Percentiles rank a stretch among this genome's conserved stretches.
phyloP scores from a whole-genome alignment of 208 protist species.

The Wallacemonas sp. region DNA sequence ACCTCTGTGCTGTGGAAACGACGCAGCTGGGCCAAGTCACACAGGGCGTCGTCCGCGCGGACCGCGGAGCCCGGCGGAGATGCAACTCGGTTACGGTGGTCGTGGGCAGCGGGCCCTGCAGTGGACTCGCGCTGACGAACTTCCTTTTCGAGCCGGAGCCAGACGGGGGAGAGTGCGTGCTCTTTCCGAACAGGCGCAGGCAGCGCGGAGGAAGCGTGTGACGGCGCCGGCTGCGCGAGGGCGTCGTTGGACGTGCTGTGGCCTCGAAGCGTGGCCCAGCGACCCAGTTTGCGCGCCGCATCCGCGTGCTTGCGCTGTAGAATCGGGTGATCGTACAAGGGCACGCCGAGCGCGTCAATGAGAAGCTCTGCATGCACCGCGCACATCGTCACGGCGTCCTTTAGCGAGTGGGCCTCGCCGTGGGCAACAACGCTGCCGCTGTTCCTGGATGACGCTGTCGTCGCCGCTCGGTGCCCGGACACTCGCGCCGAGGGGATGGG shows the following conservation, averaged over 20 bases:
- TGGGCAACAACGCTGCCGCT: constrained; percentile 39
- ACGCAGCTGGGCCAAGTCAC: constrained; percentile 54
- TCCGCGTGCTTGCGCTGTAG: constrained; percentile 82
- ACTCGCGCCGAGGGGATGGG: constrained; percentile 28
- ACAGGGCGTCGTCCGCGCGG: constrained; percentile 65
- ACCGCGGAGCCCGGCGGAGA: too few species aligned
- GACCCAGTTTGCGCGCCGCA: constrained; percentile 64
- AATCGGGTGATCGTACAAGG: constrained; percentile 67
- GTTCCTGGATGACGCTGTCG: too few species aligned
- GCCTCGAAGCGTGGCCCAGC: constrained; percentile 53
- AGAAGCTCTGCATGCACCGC: constrained; percentile 83
- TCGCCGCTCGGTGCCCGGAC: not conserved
- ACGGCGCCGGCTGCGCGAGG: constrained; percentile 17
- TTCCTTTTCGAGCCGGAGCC: constrained; percentile 44
- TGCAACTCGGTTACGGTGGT: too few species aligned
- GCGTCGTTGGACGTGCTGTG: constrained; percentile 5
- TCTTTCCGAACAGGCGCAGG: constrained; percentile 52
- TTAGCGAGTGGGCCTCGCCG: constrained; percentile 68
- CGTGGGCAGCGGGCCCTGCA: too few species aligned
- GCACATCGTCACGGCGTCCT: constrained; percentile 74
- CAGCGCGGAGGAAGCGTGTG: not conserved
- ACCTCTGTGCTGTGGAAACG: constrained; percentile 56
- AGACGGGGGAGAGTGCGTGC: constrained; percentile 45
- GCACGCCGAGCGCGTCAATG: constrained; percentile 71
- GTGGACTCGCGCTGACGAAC: too few species aligned